Evolutionary conservation across 345 rosid species (phyloP), one percentile per base, ranked within the genome.

Genomic region (Lagerstroemia speciosa): DNA sequence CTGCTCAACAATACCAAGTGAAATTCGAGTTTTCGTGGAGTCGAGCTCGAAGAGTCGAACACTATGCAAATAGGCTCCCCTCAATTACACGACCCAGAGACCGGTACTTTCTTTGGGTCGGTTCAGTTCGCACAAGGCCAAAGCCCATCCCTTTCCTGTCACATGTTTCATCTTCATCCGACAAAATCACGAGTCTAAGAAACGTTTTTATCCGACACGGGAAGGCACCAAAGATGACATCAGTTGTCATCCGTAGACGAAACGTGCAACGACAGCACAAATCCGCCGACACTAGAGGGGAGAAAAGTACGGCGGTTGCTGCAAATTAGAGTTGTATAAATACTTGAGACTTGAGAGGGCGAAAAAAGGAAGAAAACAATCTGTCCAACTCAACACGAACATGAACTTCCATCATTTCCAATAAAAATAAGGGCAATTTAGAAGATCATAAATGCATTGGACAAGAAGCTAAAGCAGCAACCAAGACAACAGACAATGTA

Each of bases 401-500:
- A 36, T 33, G 41, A 63, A 63, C 66, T 43, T 36, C 66, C 66
- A 30, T 15, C 12, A 55, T 55, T 55, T 64, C 67, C 67, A 64
- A 64, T 9, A 64, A 34, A 43, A 20, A 26, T 37, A 52, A 71
- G 82, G 75, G 33, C 58, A 63, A 68, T 12, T 71, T 65, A 74
- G 48, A 74, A 64, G 67, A 15, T 67, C 48, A 43, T 40, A 67
- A 71, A 26, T 46, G 41, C 62, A 71, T 12, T 29, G 22, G 67
- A 37, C 69, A 72, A 75, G 45, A 72, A 75, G 45, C 72, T 34
- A 70, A 61, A 75, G 37, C 76, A 76, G 78, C 72, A 66, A 66
- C 72, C 74, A 65, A 68, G 78, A 26, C 66, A 77, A 72, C 73
- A 78, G 79, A 74, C 80, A 71, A 80, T 79, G 77, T 79, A 36